phyloP scores from a whole-genome alignment of 225 moss, liverwort and hornwort species.

The Bryoerythrophyllum caledonicum region DNA sequence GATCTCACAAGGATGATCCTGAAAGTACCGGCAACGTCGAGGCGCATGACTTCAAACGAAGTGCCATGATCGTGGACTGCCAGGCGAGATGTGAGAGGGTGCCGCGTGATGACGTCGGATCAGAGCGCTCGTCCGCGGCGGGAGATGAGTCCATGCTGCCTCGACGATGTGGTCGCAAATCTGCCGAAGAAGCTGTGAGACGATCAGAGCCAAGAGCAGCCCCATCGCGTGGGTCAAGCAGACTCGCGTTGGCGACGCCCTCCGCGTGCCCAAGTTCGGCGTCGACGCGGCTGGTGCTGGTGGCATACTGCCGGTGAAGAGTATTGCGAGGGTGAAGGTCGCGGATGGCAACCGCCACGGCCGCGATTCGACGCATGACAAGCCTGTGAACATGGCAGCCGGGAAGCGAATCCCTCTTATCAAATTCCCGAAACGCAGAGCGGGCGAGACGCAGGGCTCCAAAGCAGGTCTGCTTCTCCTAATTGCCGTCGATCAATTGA shows the following conservation, averaged over 20 bases:
- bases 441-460: slow-evolving; percentile 10
- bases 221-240: background rate
- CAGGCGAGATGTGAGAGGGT: slow-evolving; percentile 17
- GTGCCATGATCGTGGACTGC: background rate
- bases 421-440: slow-evolving; percentile 52
- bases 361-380: background rate
- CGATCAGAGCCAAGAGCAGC: background rate
- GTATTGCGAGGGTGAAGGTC: background rate
- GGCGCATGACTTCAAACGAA: background rate
- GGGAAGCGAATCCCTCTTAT: slow-evolving; percentile 55
- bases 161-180: slow-evolving; percentile 5
- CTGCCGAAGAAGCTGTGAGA: background rate
- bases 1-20: no score
- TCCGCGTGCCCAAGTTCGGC: slow-evolving; percentile 16
- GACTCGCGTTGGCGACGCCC: background rate
- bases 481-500: background rate
- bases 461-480: background rate
- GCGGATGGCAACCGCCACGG: slow-evolving; percentile 15
- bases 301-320: background rate
- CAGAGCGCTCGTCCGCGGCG: no score
- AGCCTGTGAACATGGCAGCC: slow-evolving; percentile 44
- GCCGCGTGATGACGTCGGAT: slow-evolving; percentile 24
- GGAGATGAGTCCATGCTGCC: background rate
- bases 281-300: slow-evolving; percentile 22
- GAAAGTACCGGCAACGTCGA: background rate